phyloP scores from a whole-genome alignment of 1,284 basidiomycete species.

The Naganishia sp. region DNA sequence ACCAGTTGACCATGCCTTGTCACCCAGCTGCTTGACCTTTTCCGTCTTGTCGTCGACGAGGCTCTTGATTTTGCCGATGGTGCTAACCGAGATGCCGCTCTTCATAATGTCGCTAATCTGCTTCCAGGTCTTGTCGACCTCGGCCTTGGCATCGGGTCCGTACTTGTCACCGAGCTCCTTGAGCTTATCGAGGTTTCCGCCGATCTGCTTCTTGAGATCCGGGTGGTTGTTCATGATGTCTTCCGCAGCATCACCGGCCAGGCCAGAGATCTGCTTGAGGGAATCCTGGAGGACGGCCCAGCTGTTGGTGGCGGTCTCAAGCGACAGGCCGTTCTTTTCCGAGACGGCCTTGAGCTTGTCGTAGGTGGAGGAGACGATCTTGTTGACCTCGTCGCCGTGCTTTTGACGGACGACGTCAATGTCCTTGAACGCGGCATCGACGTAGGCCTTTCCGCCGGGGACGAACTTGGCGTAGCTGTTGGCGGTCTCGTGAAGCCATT shows the following conservation, averaged over 20 bases:
- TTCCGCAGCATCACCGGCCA: conserved; percentile 49
- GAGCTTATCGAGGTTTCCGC: conserved; percentile 49
- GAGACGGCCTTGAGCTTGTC: conserved; percentile 53
- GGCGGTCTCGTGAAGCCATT: conserved; percentile 54
- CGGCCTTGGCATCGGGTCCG: conserved; percentile 53
- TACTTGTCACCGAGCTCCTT: conserved; percentile 47
- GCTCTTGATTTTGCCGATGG: conserved; percentile 33
- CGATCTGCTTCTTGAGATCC: conserved; percentile 49
- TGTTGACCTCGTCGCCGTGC: conserved; percentile 56
- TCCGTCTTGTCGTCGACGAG: conserved; percentile 30
- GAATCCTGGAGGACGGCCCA: conserved; percentile 29
- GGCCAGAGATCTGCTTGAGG: conserved; percentile 39
- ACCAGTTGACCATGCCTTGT: conserved; percentile 32
- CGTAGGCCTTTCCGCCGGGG: conserved; percentile 55
- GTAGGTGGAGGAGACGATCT: conserved; percentile 55
- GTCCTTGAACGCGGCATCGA: conserved; percentile 57
- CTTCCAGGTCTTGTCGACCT: conserved; percentile 47
- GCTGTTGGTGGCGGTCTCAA: conserved; percentile 28
- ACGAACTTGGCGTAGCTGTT: conserved; percentile 56
- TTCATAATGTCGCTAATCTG: conserved; percentile 43
- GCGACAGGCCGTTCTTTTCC: conserved; percentile 40
- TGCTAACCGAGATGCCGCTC: conserved; percentile 33
- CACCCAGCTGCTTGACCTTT: conserved; percentile 31
- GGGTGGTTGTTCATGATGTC: conserved; percentile 51
- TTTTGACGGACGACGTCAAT: conserved; percentile 55